Evolutionary conservation across 164 flowering plant genomes (phyloP).

Genomic region (Aristolochia californica): DNA sequence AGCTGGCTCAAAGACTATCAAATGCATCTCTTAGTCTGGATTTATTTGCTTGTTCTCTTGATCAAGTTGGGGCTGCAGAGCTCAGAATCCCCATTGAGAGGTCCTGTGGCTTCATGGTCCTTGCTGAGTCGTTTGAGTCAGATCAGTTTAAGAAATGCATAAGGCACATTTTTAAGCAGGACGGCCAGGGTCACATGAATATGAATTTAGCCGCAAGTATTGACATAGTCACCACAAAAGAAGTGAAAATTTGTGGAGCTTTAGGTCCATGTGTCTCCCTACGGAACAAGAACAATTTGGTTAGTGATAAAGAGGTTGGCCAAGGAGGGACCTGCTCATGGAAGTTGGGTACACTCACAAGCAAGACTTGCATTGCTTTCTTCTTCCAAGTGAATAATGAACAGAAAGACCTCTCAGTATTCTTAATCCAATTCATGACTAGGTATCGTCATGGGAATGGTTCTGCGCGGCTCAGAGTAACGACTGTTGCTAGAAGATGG

Average conservation of each 20-base stretch:
- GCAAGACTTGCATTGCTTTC: conserved; percentile 71
- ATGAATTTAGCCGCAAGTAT: conserved; percentile 76
- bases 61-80: conserved; percentile 89
- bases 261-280: conserved; percentile 86
- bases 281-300: conserved; percentile 38
- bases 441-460: conserved; percentile 49
- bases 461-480: conserved; percentile 66
- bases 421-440: conserved; percentile 73
- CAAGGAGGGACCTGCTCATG: conserved; percentile 70
- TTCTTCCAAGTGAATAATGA: conserved; percentile 65
- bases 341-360: conserved; percentile 62
- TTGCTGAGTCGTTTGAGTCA: conserved; percentile 68
- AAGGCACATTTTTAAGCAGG: conserved; percentile 51
- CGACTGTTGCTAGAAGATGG: conserved; percentile 93
- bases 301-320: conserved; percentile 58
- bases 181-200: conserved; percentile 46
- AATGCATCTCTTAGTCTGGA: conserved; percentile 72
- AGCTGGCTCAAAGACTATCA: conserved; percentile 43
- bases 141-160: conserved; percentile 68
- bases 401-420: conserved; percentile 56
- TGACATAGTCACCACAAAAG: conserved; percentile 68
- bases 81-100: conserved; percentile 57
- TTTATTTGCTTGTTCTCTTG: conserved; percentile 87
- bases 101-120: conserved; percentile 80
- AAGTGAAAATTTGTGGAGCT: conserved; percentile 74